phyloP scores from a whole-genome alignment of 192 early-diverging fungal genomes.

The Chytriomyces hyalinus region DNA sequence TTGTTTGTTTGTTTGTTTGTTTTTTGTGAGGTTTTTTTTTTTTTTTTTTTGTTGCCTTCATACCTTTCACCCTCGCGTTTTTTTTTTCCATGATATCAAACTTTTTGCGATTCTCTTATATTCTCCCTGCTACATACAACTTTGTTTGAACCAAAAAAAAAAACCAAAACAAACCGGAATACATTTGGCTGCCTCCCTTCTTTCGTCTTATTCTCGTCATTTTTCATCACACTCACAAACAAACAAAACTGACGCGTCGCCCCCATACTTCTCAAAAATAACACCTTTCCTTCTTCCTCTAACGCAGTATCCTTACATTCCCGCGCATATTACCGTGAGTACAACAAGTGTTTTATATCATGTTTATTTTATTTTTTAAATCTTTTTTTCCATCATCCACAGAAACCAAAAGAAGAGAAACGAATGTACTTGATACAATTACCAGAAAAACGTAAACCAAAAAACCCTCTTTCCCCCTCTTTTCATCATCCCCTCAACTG shows the following conservation, averaged over 20 bases:
- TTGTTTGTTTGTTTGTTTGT: too few species aligned
- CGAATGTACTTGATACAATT: constrained; percentile 76
- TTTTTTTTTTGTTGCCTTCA: background rate
- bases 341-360: background rate
- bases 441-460: constrained; percentile 65
- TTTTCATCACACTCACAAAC: too few species aligned
- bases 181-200: too few species aligned
- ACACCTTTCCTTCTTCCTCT: background rate
- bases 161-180: background rate
- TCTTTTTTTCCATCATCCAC: background rate
- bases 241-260: too few species aligned
- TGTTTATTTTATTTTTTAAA: constrained; percentile 6
- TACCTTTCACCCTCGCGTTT: too few species aligned
- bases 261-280: background rate
- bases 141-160: background rate
- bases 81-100: too few species aligned
- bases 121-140: too few species aligned
- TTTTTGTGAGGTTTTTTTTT: too few species aligned
- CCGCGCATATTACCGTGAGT: constrained; percentile 73
- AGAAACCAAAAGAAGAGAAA: constrained; percentile 78
- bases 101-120: too few species aligned
- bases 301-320: constrained; percentile 76
- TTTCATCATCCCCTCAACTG: background rate
- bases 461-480: too few species aligned
- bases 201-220: too few species aligned